Conservation (phyloP, 2,329 filamentous ascomycete species). For the Dothiorella sarmentorum region DNA sequence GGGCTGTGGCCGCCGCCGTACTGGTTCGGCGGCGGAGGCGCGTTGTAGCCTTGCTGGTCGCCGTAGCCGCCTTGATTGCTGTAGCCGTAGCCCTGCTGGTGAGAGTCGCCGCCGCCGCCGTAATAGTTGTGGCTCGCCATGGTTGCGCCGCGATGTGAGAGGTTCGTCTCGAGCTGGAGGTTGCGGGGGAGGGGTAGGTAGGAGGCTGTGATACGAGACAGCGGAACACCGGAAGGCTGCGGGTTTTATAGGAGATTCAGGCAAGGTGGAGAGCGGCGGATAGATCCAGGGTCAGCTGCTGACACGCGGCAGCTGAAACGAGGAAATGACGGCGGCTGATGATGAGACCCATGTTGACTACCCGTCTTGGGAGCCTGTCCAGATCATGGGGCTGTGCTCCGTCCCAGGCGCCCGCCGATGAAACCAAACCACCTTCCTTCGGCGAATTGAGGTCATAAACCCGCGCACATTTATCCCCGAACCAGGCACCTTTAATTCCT, state of each 20-base stretch:
- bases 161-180: not conserved
- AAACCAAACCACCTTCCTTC: not conserved
- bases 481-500: not conserved
- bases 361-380: not conserved
- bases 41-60: conserved; percentile 22
- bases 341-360: conserved; percentile 2
- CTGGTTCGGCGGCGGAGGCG: conserved; percentile 13
- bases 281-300: conserved; percentile 13
- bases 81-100: conserved; percentile 22
- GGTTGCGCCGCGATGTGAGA: not conserved
- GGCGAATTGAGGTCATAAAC: not conserved
- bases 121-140: conserved; percentile 36
- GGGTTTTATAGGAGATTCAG: conserved; percentile 9
- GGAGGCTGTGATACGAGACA: not conserved
- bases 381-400: not conserved
- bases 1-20: conserved; percentile 23
- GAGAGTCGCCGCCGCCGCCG: conserved; percentile 30
- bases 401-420: not conserved
- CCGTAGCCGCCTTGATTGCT: conserved; percentile 21
- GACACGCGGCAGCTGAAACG: conserved; percentile 14
- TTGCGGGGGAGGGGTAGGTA: not conserved
- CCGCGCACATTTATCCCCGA: not conserved
- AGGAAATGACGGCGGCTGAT: conserved; percentile 6
- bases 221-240: not conserved
- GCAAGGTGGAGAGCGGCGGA: not conserved